Conservation (phyloP, 2,329 filamentous ascomycete species). For the Alternaria solani region DNA sequence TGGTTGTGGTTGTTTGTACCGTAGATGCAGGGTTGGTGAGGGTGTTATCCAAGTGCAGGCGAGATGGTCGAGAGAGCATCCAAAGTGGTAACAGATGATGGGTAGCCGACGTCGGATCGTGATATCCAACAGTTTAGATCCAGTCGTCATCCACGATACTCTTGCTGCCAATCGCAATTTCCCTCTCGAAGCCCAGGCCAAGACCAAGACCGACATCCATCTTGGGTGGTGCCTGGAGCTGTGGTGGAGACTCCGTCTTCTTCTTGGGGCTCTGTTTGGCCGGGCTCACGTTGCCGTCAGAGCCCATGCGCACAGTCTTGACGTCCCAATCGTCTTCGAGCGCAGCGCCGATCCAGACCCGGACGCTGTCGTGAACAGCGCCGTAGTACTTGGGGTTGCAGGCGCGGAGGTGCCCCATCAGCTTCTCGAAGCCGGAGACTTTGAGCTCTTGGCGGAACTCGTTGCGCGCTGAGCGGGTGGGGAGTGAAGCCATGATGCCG, state of each 20-base stretch:
- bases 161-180: conserved; percentile 28
- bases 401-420: conserved; percentile 82
- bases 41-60: background rate
- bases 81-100: background rate
- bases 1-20: background rate
- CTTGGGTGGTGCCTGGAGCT: conserved; percentile 51
- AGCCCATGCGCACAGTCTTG: conserved; percentile 77
- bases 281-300: conserved; percentile 46
- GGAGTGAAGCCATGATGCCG: conserved; percentile 83
- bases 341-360: conserved; percentile 89
- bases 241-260: conserved; percentile 47
- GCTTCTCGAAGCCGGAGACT: conserved; percentile 89
- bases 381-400: conserved; percentile 99
- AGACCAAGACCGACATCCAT: conserved; percentile 45
- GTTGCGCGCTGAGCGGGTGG: conserved; percentile 75
- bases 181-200: conserved; percentile 43
- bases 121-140: conserved; percentile 29
- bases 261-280: conserved; percentile 54
- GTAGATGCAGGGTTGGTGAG: background rate
- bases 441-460: conserved; percentile 77
- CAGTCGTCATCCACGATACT: conserved; percentile 41
- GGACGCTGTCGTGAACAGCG: conserved; percentile 85
- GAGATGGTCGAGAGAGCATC: background rate
- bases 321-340: conserved; percentile 89
- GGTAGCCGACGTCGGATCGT: background rate